Evolutionary conservation across 805 yeast genomes (phyloP).

Genomic region (Saturnispora silvae): DNA sequence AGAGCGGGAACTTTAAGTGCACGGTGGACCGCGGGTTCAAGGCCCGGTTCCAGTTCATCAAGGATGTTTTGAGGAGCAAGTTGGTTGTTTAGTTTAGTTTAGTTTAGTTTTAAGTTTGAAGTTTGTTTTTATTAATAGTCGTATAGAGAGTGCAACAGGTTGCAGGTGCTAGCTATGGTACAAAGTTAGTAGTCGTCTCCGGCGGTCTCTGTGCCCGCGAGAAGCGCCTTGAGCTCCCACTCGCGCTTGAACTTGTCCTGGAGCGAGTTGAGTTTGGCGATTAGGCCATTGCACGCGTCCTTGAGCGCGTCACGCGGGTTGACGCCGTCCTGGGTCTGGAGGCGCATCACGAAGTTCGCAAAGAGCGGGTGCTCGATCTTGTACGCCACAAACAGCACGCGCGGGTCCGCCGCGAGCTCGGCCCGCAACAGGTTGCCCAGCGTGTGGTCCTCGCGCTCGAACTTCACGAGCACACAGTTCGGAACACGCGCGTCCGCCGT

Average conservation of each 20-base stretch:
- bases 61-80: constrained; percentile 48
- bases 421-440: constrained; percentile 82
- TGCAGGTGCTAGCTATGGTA: too few relatives aligned
- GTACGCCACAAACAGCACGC: constrained; percentile 94
- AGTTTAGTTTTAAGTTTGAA: neutral
- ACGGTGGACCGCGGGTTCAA: constrained; percentile 37
- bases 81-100: constrained; percentile 14
- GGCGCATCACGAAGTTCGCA: constrained; percentile 87
- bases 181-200: constrained; percentile 24
- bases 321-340: constrained; percentile 93
- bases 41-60: constrained; percentile 46
- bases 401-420: constrained; percentile 74
- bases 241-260: constrained; percentile 77
- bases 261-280: constrained; percentile 65
- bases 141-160: too few relatives aligned
- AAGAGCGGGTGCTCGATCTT: constrained; percentile 96
- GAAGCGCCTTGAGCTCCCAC: constrained; percentile 80
- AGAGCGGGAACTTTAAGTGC: constrained; percentile 30
- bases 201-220: constrained; percentile 43
- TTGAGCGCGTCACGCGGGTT: constrained; percentile 83
- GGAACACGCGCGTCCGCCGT: constrained; percentile 94
- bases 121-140: neutral
- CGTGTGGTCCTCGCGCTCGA: constrained; percentile 97
- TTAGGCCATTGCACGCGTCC: constrained; percentile 78
- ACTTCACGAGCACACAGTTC: constrained; percentile 83